A percentile compares a stretch with the other conserved stretches of the same genome.
Conservation (phyloP, 2,329 filamentous ascomycete species). For the Pyrenophora seminiperda region DNA sequence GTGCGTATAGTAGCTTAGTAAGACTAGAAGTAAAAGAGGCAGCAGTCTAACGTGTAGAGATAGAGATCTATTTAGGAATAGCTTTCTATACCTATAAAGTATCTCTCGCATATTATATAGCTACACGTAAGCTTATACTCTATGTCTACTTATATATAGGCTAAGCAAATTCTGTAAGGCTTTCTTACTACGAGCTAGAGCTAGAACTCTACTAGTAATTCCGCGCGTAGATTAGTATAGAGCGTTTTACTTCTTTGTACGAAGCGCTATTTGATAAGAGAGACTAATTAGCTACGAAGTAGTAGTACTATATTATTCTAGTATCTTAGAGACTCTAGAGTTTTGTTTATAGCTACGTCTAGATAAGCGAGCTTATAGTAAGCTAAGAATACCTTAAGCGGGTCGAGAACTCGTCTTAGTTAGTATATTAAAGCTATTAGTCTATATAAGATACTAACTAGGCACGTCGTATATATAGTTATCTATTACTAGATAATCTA, state of each 20-base stretch:
- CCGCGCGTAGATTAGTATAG: neutral
- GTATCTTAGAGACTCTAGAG: neutral
- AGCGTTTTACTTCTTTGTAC: neutral
- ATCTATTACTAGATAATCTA: neutral
- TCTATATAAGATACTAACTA: neutral
- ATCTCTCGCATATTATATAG: conserved; percentile 1
- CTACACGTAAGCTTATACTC: conserved; percentile 1
- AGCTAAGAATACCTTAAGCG: neutral
- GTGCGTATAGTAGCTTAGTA: neutral
- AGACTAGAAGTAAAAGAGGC: neutral
- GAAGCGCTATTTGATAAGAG: neutral
- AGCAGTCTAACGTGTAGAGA: neutral
- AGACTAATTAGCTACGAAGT: neutral
- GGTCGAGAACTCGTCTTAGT: neutral
- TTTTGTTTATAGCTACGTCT: neutral
- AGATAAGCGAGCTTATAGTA: neutral
- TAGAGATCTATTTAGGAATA: neutral
- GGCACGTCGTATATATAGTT: conserved; percentile 4
- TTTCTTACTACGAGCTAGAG: neutral
- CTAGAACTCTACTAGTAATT: neutral
- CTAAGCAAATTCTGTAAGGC: neutral
- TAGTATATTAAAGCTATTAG: neutral
- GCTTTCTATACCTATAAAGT: neutral
- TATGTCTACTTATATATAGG: neutral
- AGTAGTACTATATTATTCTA: neutral